Evolutionary conservation across 2,329 filamentous ascomycete species (phyloP).

Genomic region (Colletotrichum sp.): DNA sequence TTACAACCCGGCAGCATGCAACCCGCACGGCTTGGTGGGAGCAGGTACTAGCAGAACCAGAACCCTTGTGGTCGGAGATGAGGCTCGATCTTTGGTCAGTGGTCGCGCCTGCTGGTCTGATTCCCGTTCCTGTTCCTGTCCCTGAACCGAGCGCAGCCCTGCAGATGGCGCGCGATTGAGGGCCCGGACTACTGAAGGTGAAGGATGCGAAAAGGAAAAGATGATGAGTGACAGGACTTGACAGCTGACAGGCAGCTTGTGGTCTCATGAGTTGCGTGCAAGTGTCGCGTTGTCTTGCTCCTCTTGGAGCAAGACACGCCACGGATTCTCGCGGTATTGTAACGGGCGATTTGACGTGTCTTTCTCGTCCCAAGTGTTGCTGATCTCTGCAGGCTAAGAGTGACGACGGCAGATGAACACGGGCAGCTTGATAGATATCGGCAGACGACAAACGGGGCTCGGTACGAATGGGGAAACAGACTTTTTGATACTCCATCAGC

Average conservation of each 20-base stretch:
- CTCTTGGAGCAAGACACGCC: not conserved
- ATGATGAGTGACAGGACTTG: not conserved
- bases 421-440: not conserved
- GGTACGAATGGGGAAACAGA: slow-evolving; percentile 1
- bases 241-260: not conserved
- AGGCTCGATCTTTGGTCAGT: slow-evolving; percentile 3
- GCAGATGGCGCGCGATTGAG: not conserved
- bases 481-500: not conserved
- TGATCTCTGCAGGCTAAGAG: not conserved
- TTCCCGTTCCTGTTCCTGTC: not conserved
- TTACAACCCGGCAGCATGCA: not conserved
- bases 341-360: not conserved
- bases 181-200: not conserved
- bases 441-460: not conserved
- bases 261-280: not conserved
- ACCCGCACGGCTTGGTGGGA: not conserved
- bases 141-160: not conserved
- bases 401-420: not conserved
- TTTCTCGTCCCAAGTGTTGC: not conserved
- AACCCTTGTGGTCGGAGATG: slow-evolving; percentile 11
- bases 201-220: not conserved
- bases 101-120: not conserved
- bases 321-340: not conserved
- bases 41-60: not conserved
- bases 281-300: not conserved